Evolutionary conservation across 2,329 filamentous ascomycete species (phyloP), one percentile per base, ranked within the genome.

Genomic region (Phialocephala subalpina): DNA sequence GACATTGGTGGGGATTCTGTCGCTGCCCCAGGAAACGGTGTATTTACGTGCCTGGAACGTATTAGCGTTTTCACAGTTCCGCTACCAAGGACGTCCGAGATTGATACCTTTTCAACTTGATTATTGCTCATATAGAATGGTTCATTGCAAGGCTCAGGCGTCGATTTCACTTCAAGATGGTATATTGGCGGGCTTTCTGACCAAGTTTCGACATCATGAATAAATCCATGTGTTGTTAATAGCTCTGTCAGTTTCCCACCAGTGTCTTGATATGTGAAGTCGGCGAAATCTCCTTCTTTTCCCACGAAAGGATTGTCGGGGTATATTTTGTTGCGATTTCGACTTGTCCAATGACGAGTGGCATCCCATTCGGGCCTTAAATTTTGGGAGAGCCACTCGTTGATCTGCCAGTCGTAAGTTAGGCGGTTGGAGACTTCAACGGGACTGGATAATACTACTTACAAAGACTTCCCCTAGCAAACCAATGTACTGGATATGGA

Each of bases 141-240:
- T 3, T 76, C 79, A 1, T 78, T 73, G 57, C 74, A 78, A 2
- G 63, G 53, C 2, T 71, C 70, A 0, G 78, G 80, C 0, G 83
- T 85, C 0, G 82, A 77, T 70, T 86, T 86, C 36, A 86, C 83
- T 65, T 86, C 84, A 1, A 86, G 79, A 38, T 79, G 80, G 67
- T 65, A 65, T 4, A 20, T 61, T 57, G 58, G 63, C n/a, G 58
- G 63, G 33, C 33, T 58, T 3, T 22, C 20, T 7, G 47, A 60
- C 63, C 58, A 65, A 29, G 7, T 35, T 47, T 65, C 8, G 58
- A 65, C 58, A 45, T 58, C 38, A 33, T 29, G 47, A 16, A 58
- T 27, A 61, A 65, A 58, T n/a, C n/a, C n/a, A 38, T 16, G 27
- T 52, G 5, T 40, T 29, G 11, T 35, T 38, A 64, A 20, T 47